These are phyloP conservation scores for Durio zibethinus DNA, from an alignment of 345 rosid genomes.

Conservation along the genomic window DNA sequence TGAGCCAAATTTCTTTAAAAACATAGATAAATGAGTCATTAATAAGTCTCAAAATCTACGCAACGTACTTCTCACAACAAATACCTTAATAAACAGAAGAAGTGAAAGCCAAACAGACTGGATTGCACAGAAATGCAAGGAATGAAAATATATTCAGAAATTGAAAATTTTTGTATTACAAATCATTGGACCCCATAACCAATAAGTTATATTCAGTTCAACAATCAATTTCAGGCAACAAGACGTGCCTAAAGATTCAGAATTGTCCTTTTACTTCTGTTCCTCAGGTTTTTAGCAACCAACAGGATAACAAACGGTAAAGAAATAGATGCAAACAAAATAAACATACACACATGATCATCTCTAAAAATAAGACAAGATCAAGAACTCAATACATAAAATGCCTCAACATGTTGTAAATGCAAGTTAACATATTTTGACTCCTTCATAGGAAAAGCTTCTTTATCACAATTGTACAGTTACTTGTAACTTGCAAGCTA, in stretches of 20 bases:
- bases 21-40: not conserved
- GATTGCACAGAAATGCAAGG: not conserved
- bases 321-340: not conserved
- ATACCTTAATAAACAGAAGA: not conserved
- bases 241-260: not conserved
- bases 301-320: not conserved
- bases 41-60: not conserved
- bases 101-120: not conserved
- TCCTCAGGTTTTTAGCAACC: not conserved
- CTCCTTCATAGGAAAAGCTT: not conserved
- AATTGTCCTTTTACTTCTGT: not conserved
- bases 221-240: not conserved
- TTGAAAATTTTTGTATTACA: not conserved
- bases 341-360: not conserved
- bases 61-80: not conserved
- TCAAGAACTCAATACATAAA: slow-evolving; percentile 1
- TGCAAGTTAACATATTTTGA: not conserved
- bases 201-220: not conserved
- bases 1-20: not conserved
- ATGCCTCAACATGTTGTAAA: not conserved
- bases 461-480: not conserved
- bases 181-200: not conserved
- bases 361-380: not conserved
- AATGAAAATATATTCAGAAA: not conserved
- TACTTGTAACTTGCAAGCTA: not conserved